These are phyloP conservation scores for Sclerotinia nivalis DNA, from an alignment of 2,329 filamentous ascomycete genomes.

Conservation along the genomic window DNA sequence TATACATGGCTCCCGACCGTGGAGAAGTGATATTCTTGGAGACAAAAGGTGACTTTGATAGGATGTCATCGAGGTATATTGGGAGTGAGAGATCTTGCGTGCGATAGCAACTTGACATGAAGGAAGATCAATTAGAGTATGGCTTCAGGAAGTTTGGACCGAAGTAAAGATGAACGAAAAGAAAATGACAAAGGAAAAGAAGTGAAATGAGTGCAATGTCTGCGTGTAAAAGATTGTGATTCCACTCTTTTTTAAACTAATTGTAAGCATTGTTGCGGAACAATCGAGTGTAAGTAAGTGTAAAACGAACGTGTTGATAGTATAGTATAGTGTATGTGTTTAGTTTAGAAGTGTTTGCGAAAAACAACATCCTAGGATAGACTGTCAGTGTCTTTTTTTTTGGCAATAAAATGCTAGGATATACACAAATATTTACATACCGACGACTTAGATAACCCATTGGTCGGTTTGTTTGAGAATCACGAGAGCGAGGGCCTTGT, in stretches of 20 bases:
- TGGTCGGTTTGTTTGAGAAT: background rate
- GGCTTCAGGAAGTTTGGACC: background rate
- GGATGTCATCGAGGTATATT: background rate
- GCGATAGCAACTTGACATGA: background rate
- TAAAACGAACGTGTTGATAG: background rate
- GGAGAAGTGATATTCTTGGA: conserved; percentile 9
- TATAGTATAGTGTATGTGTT: background rate
- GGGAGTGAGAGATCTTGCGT: background rate
- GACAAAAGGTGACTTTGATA: background rate
- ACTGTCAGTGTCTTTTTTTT: background rate
- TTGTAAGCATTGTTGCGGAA: background rate
- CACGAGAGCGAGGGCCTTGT: background rate
- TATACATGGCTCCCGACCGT: conserved; percentile 14
- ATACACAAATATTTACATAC: background rate
- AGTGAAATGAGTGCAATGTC: no score
- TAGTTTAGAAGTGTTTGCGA: background rate
- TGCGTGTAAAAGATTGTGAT: background rate
- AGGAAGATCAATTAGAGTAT: background rate
- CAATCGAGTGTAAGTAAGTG: background rate
- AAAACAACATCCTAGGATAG: background rate
- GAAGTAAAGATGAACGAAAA: background rate
- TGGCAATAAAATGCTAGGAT: background rate
- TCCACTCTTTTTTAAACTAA: background rate
- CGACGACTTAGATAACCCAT: background rate
- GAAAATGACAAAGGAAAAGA: background rate